phyloP scores from a whole-genome alignment of 2,329 filamentous ascomycete species.

The Exophiala bonariae region DNA sequence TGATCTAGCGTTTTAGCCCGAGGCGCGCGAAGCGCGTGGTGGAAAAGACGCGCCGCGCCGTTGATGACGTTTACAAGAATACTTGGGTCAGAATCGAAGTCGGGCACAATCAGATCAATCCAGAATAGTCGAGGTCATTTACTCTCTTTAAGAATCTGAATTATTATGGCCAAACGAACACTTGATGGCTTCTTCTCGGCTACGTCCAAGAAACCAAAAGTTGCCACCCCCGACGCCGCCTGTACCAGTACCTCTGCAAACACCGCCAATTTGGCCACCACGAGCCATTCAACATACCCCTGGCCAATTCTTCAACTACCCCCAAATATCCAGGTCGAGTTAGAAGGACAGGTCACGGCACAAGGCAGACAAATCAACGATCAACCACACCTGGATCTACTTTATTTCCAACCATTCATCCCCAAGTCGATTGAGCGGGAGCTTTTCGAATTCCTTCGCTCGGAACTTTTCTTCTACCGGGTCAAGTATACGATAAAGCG shows the following conservation, averaged over 20 bases:
- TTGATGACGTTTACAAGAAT: too few species aligned
- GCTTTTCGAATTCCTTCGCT: conserved; percentile 70
- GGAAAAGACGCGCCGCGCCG: too few species aligned
- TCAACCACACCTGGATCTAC: conserved; percentile 68
- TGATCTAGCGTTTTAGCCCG: too few species aligned
- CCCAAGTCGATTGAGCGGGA: conserved; percentile 55
- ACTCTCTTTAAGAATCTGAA: too few species aligned
- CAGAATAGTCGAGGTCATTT: too few species aligned
- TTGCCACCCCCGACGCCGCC: not conserved
- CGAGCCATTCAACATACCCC: conserved; percentile 54
- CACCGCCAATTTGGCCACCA: conserved; percentile 23
- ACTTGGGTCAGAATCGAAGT: too few species aligned
- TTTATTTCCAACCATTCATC: conserved; percentile 76
- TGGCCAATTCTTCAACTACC: conserved; percentile 53
- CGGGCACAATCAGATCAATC: too few species aligned
- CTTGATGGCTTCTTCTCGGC: conserved; percentile 12
- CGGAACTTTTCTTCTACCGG: conserved; percentile 73
- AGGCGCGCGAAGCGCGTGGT: too few species aligned
- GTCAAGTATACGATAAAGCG: conserved; percentile 73
- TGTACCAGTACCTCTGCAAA: not conserved
- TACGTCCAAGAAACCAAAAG: not conserved
- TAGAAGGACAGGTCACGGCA: conserved; percentile 44
- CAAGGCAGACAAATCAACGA: conserved; percentile 61
- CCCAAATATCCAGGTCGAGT: conserved; percentile 38
- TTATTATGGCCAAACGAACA: conserved; percentile 9